Evolutionary conservation across 495 filamentous ascomycete genomes (phyloP), one percentile per base, ranked within the genome.

Genomic region (Astrocystis sublimbata): DNA sequence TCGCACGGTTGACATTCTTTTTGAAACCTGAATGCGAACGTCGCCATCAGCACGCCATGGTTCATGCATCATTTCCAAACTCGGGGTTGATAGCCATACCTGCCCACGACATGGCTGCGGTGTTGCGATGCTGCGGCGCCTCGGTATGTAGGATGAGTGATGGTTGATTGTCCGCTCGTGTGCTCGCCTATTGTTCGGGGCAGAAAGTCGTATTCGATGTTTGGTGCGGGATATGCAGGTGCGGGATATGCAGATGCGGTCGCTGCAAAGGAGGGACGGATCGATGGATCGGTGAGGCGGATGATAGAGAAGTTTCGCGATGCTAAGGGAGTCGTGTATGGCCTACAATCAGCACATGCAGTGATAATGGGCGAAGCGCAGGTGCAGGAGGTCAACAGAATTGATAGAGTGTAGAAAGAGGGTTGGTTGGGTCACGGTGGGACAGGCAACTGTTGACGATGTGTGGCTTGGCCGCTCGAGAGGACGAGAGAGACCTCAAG

Each of bases 1-100:
- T 96, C 62, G 94, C 93, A 76, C 94, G 91, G 81, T 94, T 94
- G 81, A 96, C 92, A 84, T 93, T 96, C 75, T 97, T 98, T 84
- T 97, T 98, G 79, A 98, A 97, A 56, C 94, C 94, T 96, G 68
- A 1, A 41, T 1, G 49, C 2, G 6, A 42, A 30, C 49, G 49
- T 49, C 8, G 3, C 4, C 17, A 21, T 69, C 40, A 66, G 60
- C 28, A 55, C 23, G 28, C 4, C 12, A 51, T 64, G 42, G 50
- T 57, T 58, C 45, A 49, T 36, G 23, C 17, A 13, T 21, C 41
- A 46, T 33, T 30, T 42, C 8, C 26, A 41, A 31, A 35, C 24
- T 10, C 3, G 12, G 6, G 19, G 31, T 4, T 8, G 2, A 8
- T 31, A 33, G 63, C 55, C 74, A 66, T 77, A 85, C 83, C 83